phyloP scores from a whole-genome alignment of 2,329 filamentous ascomycete species.

The Penicillium sp. region DNA sequence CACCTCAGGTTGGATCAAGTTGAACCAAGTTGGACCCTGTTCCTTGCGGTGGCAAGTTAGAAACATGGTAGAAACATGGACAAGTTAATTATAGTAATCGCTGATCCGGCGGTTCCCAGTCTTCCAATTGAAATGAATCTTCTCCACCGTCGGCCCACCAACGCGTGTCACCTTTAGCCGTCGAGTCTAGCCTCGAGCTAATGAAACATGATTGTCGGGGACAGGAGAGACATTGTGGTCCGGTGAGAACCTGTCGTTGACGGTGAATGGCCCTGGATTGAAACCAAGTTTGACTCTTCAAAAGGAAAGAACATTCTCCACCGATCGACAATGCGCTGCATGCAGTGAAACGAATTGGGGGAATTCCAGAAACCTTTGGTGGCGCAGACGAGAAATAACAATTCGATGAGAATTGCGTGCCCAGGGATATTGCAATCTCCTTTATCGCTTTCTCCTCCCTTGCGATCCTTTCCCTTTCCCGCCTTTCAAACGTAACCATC shows the following conservation, averaged over 20 bases:
- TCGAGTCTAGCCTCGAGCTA: not conserved
- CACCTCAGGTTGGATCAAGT: not conserved
- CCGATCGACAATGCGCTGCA: conserved; percentile 21
- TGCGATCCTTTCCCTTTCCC: conserved; percentile 1
- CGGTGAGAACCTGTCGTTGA: not conserved
- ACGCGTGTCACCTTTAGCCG: conserved; percentile 32
- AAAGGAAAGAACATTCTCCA: conserved; percentile 14
- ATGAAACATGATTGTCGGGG: not conserved
- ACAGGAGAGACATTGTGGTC: not conserved
- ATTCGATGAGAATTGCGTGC: not conserved
- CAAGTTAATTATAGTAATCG: not conserved
- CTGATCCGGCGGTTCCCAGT: conserved; percentile 8
- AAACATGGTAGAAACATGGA: not conserved
- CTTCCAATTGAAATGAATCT: conserved; percentile 18
- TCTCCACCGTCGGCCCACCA: conserved; percentile 28
- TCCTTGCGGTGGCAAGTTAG: conserved; percentile 8
- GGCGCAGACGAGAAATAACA: conserved; percentile 3
- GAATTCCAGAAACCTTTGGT: conserved; percentile 17
- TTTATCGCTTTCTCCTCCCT: not conserved
- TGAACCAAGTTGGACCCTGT: conserved; percentile 7
- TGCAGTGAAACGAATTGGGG: conserved; percentile 19
- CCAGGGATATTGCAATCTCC: not conserved
- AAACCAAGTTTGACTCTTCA: not conserved
- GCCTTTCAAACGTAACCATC: not conserved
- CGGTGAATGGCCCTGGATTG: not conserved